These are phyloP conservation scores for Suaeda aralocaspica DNA, from an alignment of 148 eudicot species.

Conservation along the genomic window DNA sequence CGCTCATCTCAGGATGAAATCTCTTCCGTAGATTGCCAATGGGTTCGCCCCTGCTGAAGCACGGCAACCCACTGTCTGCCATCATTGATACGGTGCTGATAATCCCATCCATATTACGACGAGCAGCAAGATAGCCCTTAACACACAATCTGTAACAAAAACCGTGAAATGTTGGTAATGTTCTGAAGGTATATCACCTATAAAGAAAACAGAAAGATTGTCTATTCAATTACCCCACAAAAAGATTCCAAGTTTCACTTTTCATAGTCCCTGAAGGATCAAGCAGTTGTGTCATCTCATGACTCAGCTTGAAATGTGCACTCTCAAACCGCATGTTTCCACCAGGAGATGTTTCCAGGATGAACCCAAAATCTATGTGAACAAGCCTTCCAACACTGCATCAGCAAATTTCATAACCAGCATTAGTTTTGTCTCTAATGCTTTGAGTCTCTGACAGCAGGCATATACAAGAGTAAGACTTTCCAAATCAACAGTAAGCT, in stretches of 20 bases:
- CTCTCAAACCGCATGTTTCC: slow-evolving; percentile 97
- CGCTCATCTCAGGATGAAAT: slow-evolving; percentile 97
- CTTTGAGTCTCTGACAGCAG: not conserved
- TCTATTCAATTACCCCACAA: slow-evolving; percentile 56
- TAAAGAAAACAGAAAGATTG: not conserved
- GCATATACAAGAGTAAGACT: not conserved
- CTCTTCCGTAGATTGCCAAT: slow-evolving; percentile 89
- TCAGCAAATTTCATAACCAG: slow-evolving; percentile 2
- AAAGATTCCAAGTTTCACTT: slow-evolving; percentile 87
- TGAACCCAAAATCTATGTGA: slow-evolving; percentile 97
- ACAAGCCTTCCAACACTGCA: slow-evolving; percentile 91
- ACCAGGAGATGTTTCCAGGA: slow-evolving; percentile 96
- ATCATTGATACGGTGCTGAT: slow-evolving; percentile 80
- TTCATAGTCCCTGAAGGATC: slow-evolving; percentile 98
- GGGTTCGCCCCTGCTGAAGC: slow-evolving; percentile 95
- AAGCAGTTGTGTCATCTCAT: slow-evolving; percentile 97
- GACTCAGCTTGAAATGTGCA: slow-evolving; percentile 97
- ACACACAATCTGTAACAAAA: slow-evolving; percentile 71
- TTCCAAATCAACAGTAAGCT: not conserved
- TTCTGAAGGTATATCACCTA: not conserved
- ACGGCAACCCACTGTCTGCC: slow-evolving; percentile 96
- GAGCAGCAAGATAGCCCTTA: slow-evolving; percentile 95
- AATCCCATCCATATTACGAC: slow-evolving; percentile 95
- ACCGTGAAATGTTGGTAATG: slow-evolving; percentile 9
- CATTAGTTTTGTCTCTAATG: slow-evolving; percentile 7